Evolutionary conservation across 140 eudicot genomes (phyloP).

Genomic region (Senecio squalidus): DNA sequence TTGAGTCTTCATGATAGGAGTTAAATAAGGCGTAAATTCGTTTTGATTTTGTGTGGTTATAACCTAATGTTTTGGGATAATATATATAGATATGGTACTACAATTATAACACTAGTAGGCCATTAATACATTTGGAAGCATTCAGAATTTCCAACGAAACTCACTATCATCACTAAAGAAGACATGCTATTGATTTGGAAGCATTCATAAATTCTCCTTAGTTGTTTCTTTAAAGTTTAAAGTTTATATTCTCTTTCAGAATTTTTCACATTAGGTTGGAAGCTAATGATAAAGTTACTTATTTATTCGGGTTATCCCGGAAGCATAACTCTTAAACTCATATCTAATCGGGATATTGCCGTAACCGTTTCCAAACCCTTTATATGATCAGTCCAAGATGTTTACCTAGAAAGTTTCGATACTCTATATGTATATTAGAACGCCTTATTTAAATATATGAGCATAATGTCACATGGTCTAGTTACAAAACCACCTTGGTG

Average conservation of each 20-base stretch:
- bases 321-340: too few species aligned
- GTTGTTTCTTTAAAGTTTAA: constrained; percentile 4
- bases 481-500: constrained; percentile 5
- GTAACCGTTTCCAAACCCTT: too few species aligned
- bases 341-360: too few species aligned
- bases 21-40: constrained; percentile 15
- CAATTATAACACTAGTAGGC: constrained; percentile 12
- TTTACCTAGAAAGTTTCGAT: too few species aligned
- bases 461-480: background rate
- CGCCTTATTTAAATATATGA: background rate
- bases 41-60: constrained; percentile 24
- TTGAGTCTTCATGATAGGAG: constrained; percentile 17
- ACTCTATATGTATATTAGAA: too few species aligned
- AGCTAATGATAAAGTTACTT: constrained; percentile 1
- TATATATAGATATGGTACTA: constrained; percentile 9
- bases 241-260: background rate
- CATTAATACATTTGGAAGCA: constrained; percentile 23
- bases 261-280: constrained; percentile 1
- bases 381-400: too few species aligned
- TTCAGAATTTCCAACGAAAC: constrained; percentile 3
- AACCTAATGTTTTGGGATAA: constrained; percentile 15
- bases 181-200: constrained; percentile 16
- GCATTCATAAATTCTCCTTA: constrained; percentile 10
- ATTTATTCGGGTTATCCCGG: too few species aligned
- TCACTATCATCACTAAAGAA: background rate